Percentiles rank a stretch among this genome's conserved stretches.
Evolutionary conservation across 768 basidiomycete genomes (phyloP).

Genomic region (Mycena latifolia): DNA sequence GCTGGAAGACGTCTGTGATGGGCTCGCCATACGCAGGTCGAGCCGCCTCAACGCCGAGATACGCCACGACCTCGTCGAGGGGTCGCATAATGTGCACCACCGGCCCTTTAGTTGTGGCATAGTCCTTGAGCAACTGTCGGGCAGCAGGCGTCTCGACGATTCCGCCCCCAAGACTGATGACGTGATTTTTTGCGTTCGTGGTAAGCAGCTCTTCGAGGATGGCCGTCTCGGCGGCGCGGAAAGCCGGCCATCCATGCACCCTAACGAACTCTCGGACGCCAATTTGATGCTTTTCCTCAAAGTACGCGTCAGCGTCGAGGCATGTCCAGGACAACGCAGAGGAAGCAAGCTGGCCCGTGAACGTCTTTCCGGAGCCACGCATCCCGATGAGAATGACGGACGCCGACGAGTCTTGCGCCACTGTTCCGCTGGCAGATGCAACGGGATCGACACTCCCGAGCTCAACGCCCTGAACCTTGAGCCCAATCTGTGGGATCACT

Average conservation of each 20-base stretch:
- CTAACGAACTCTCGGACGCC: conserved; percentile 83
- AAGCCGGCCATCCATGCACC: conserved; percentile 89
- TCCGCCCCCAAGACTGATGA: conserved; percentile 95
- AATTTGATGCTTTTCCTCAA: conserved; percentile 72
- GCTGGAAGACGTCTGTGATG: conserved; percentile 83
- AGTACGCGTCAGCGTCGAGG: conserved; percentile 88
- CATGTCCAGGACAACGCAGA: conserved; percentile 74
- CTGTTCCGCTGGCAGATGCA: conserved; percentile 57
- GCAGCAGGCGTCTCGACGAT: conserved; percentile 90
- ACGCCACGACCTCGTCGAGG: conserved; percentile 83
- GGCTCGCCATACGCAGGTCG: conserved; percentile 93
- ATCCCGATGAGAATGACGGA: conserved; percentile 91
- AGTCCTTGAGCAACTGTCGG: conserved; percentile 77
- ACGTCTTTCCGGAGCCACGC: conserved; percentile 97
- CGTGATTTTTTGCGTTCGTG: conserved; percentile 67
- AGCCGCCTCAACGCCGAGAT: conserved; percentile 79
- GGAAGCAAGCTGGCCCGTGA: conserved; percentile 85
- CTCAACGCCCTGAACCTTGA: conserved; percentile 89
- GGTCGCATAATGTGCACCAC: conserved; percentile 91
- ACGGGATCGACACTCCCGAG: conserved; percentile 57
- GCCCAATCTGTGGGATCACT: conserved; percentile 75
- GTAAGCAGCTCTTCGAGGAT: conserved; percentile 78
- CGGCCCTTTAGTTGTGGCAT: conserved; percentile 69
- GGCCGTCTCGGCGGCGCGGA: conserved; percentile 83
- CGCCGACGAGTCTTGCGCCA: conserved; percentile 51